Conservation (phyloP, 2,329 filamentous ascomycete genomes). For the Colletotrichum limetticola region DNA sequence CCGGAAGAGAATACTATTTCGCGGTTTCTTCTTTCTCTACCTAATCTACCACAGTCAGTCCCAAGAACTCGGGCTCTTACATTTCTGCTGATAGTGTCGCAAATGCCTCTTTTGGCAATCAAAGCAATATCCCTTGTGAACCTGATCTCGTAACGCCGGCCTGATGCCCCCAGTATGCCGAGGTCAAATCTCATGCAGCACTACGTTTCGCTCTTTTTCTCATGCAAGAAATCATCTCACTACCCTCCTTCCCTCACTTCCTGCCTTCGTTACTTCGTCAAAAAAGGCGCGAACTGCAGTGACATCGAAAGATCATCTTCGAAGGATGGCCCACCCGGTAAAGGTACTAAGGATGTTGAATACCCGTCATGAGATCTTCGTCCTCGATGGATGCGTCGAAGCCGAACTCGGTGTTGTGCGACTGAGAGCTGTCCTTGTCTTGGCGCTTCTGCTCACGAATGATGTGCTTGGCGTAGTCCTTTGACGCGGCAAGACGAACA, state of each 20-base stretch:
- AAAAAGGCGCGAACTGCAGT: not conserved
- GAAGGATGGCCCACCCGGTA: not conserved
- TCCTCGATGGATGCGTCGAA: constrained; percentile 65
- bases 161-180: constrained; percentile 19
- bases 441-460: constrained; percentile 56
- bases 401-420: constrained; percentile 43
- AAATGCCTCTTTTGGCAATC: constrained; percentile 14
- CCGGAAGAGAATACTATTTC: constrained; percentile 21
- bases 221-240: not conserved
- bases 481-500: constrained; percentile 64
- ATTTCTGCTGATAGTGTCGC: constrained; percentile 21
- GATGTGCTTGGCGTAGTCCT: constrained; percentile 64
- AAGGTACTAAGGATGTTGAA: constrained; percentile 38
- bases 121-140: constrained; percentile 14
- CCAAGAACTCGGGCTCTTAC: not conserved
- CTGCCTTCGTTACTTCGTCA: constrained; percentile 29
- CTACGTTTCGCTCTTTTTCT: not conserved
- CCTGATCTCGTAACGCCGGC: constrained; percentile 32
- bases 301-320: not conserved
- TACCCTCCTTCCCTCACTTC: not conserved
- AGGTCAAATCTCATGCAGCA: not conserved
- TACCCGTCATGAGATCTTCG: constrained; percentile 69
- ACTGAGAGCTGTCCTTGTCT: constrained; percentile 54
- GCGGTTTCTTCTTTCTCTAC: constrained; percentile 9
- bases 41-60: constrained; percentile 6